These are phyloP conservation scores for Apiotrichum mycotoxinovorans DNA, from an alignment of 1,284 basidiomycete genomes.

Conservation along the genomic window DNA sequence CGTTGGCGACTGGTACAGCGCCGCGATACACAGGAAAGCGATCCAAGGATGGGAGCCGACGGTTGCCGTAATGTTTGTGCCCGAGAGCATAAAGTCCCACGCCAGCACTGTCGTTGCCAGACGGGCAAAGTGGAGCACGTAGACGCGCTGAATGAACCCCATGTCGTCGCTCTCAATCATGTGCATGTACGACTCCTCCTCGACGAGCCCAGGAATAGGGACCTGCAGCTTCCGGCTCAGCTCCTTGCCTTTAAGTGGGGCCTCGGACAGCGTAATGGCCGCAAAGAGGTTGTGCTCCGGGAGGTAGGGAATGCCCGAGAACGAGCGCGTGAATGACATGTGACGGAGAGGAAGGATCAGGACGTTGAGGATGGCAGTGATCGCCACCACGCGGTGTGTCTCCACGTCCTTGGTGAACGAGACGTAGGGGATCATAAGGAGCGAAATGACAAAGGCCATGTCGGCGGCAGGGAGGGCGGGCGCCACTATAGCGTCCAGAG, in stretches of 20 bases:
- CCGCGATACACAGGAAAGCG: background rate
- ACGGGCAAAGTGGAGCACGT: background rate
- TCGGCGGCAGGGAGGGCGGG: background rate
- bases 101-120: background rate
- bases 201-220: background rate
- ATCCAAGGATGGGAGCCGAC: background rate
- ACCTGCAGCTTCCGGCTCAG: background rate
- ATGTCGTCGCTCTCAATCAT: background rate
- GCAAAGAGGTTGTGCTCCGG: background rate
- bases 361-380: background rate
- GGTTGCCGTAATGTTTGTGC: background rate
- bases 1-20: background rate
- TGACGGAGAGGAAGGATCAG: background rate
- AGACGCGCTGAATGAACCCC: background rate
- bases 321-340: background rate
- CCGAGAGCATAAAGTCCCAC: background rate
- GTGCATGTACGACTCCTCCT: background rate
- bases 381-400: background rate
- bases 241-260: background rate
- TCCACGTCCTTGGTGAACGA: background rate
- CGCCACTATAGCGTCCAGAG: background rate
- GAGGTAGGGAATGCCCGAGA: background rate
- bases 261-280: background rate
- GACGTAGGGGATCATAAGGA: background rate
- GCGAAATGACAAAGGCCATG: background rate